Conservation (phyloP, 257 asterid species). For the Hygrophila difformis region DNA sequence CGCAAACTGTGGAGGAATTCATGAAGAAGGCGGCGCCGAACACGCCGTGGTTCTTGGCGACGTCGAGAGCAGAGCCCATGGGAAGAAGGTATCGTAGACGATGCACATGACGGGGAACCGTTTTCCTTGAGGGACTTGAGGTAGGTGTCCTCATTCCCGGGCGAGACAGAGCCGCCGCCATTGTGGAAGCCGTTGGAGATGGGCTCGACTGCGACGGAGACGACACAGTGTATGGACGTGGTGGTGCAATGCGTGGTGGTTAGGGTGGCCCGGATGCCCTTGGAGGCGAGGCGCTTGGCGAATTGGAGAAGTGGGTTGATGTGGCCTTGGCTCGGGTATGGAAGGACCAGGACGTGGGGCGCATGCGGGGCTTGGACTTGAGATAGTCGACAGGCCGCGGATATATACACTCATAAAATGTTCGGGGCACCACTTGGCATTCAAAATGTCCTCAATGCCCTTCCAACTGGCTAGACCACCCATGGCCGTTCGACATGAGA, state of each 20-base stretch:
- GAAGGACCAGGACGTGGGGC: no score
- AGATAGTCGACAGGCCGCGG: no score
- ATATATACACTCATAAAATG: no score
- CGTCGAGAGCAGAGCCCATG: slow-evolving; percentile 82
- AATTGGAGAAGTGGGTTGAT: slow-evolving; percentile 37
- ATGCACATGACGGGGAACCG: slow-evolving; percentile 50
- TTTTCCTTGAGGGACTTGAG: slow-evolving; percentile 30
- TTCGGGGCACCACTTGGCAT: no score
- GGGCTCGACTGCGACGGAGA: slow-evolving; percentile 18
- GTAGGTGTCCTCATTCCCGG: slow-evolving; percentile 19
- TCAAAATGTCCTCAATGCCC: no score
- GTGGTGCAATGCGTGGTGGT: not conserved
- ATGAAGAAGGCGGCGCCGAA: slow-evolving; percentile 65
- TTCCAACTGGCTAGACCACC: no score
- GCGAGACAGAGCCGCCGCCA: slow-evolving; percentile 13
- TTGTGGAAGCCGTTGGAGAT: slow-evolving; percentile 18
- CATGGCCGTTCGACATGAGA: no score
- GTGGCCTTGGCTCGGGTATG: slow-evolving; percentile 37
- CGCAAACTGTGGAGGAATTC: slow-evolving; percentile 47
- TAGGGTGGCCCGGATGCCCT: slow-evolving; percentile 21
- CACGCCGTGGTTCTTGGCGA: slow-evolving; percentile 35
- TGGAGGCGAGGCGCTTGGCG: slow-evolving; percentile 24
- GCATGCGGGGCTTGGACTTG: no score
- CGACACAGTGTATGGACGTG: no score
- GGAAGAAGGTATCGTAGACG: slow-evolving; percentile 50